Base-by-base conservation (phyloP, 2,329 filamentous ascomycete genomes). In the Talaromyces verruculosus region DNA sequence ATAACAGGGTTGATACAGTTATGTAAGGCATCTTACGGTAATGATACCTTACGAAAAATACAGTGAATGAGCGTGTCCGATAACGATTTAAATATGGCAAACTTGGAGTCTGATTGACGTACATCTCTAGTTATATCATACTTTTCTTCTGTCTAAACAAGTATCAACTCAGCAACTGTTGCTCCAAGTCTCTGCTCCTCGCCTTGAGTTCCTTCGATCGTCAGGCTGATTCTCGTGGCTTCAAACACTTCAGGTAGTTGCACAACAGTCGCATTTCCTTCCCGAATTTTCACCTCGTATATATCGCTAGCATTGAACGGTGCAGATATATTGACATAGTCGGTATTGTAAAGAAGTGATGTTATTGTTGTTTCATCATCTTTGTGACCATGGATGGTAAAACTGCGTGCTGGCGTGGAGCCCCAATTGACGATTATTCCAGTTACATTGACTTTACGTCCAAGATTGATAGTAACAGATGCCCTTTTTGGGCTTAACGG, bases 181-280 rank as follows among this genome's bases (percentile, higher is more conserved):
- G 65, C 61, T 5, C 65, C 65, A n/a, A 64, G 60, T 53, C 45
- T 17, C 30, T 64, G 25, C 28, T 67, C 55, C 22, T 65, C 45
- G 1, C 61, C 65, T n/a, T 67, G 65, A 0, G 61, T 67, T 22
- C 65, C 65, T 28, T 61, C 61, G n/a, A 67, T 67, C 6, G 55
- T 64, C 10, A 67, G 47, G 19, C 61, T 64, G 35, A 65, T 35
- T 35, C 43, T 8, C 8, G 33, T 58, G 17, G 39, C 33, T 22
- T 55, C 37, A 13, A 57, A 39, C 11, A 22, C 6, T 8, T 55
- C 7, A 1, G 45, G 30, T 33, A 67, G 47, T 15, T 45, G 39
- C 1, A 61, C 55, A 25, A 43, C 28, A 2, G 65, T 67, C 33
- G 41, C 57, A 15, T 67, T 67, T 15, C 65, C 65, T 22, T 61